Evolutionary conservation across 805 yeast genomes (phyloP).

Genomic region (Wickerhamomyces kurtzmanii): DNA sequence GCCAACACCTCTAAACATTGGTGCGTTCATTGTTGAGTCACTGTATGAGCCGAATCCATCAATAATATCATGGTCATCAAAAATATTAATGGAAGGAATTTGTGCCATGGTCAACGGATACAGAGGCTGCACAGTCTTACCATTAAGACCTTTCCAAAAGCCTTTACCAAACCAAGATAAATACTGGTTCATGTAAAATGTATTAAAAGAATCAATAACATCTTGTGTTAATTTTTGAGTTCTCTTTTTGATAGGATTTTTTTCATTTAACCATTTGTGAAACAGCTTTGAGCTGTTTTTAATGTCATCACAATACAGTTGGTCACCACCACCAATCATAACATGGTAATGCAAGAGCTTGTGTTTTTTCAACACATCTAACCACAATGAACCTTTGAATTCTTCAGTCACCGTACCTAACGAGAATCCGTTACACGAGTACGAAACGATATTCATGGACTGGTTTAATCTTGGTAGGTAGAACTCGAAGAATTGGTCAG

Average conservation of each 20-base stretch:
- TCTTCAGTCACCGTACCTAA: conserved; percentile 52
- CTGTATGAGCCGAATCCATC: conserved; percentile 93
- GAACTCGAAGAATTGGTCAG: conserved; percentile 45
- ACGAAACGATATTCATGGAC: conserved; percentile 75
- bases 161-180: conserved; percentile 88
- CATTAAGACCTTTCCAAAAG: conserved; percentile 61
- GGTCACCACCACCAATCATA: conserved; percentile 98
- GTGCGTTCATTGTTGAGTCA: conserved; percentile 63
- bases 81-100: conserved; percentile 80
- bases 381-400: conserved; percentile 78
- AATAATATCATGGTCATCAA: conserved; percentile 93
- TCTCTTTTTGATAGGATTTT: conserved; percentile 35
- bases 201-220: conserved; percentile 43
- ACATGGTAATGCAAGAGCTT: conserved; percentile 62
- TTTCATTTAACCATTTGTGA: conserved; percentile 53
- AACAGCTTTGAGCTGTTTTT: conserved; percentile 45
- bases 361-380: conserved; percentile 70
- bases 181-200: conserved; percentile 67
- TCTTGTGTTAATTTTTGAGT: conserved; percentile 34
- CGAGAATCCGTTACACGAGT: conserved; percentile 89
- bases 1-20: conserved; percentile 66
- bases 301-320: conserved; percentile 80
- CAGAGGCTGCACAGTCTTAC: conserved; percentile 55
- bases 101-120: conserved; percentile 71
- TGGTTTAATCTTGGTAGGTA: conserved; percentile 53